A percentile compares a stretch with the other conserved stretches of the same genome.
These are phyloP conservation scores for Potentilla sterilis DNA, from an alignment of 306 rosid species.

Conservation along the genomic window DNA sequence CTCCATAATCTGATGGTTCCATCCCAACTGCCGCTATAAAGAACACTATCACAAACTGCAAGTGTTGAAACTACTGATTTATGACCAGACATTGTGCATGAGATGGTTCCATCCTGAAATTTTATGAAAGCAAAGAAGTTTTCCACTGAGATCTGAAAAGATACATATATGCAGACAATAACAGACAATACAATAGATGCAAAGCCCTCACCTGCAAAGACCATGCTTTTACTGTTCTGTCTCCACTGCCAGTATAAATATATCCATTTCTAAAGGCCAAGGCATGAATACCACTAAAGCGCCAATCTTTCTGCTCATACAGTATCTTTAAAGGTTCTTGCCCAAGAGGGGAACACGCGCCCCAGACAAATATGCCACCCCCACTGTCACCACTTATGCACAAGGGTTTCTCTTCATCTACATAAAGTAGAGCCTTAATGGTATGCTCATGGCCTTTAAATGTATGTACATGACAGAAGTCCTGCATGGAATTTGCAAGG, in stretches of 20 bases:
- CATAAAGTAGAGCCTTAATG: conserved; percentile 69
- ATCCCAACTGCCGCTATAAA: conserved; percentile 98
- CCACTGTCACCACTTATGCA: conserved; percentile 88
- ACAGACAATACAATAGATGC: conserved; percentile 13
- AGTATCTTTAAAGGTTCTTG: conserved; percentile 72
- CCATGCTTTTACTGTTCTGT: conserved; percentile 87
- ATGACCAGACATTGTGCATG: conserved; percentile 81
- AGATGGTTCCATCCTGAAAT: conserved; percentile 63
- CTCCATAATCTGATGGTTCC: conserved; percentile 92
- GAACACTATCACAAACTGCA: conserved; percentile 60
- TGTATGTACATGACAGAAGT: conserved; percentile 73
- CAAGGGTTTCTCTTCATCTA: conserved; percentile 65
- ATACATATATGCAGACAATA: not conserved
- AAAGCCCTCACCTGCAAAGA: conserved; percentile 50
- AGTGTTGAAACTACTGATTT: conserved; percentile 82
- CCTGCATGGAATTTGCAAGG: conserved; percentile 46
- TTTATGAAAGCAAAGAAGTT: not conserved
- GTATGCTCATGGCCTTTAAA: conserved; percentile 84
- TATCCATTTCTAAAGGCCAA: conserved; percentile 47
- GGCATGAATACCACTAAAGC: conserved; percentile 88
- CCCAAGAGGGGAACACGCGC: conserved; percentile 45
- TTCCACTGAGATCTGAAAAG: conserved; percentile 10
- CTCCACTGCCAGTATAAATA: conserved; percentile 87
- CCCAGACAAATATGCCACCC: conserved; percentile 82
- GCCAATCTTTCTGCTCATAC: conserved; percentile 90